A percentile compares a stretch with the other conserved stretches of the same genome.
phyloP scores from a whole-genome alignment of 2,329 filamentous ascomycete species.

The Neocatenulostroma microsporum region DNA sequence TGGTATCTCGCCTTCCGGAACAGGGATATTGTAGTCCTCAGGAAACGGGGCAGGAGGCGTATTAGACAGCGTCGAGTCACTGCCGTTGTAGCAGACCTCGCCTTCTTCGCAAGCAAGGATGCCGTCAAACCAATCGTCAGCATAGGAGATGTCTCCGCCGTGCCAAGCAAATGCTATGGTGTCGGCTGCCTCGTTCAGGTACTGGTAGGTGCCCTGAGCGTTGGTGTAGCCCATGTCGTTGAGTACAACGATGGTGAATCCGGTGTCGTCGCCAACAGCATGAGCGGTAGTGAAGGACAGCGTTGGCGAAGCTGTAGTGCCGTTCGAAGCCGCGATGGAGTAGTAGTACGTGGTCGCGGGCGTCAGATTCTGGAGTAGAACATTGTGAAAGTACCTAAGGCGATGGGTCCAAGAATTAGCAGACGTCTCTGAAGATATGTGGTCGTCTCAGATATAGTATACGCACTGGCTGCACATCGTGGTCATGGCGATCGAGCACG shows the following conservation, averaged over 20 bases:
- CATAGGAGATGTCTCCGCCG: conserved; percentile 46
- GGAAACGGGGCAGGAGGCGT: conserved; percentile 29
- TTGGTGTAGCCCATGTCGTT: conserved; percentile 50
- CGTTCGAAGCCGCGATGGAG: conserved; percentile 42
- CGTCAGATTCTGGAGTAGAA: conserved; percentile 36
- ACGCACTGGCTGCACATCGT: conserved; percentile 46
- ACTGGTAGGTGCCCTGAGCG: conserved; percentile 40
- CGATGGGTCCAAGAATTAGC: too few relatives aligned
- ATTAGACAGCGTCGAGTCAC: conserved; percentile 34
- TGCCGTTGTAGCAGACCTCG: conserved; percentile 47
- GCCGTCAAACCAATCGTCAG: conserved; percentile 45
- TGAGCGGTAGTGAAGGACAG: conserved; percentile 42
- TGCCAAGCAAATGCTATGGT: conserved; percentile 47
- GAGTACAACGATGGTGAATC: conserved; percentile 41
- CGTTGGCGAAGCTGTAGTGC: conserved; percentile 41
- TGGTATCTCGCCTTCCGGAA: conserved; percentile 39
- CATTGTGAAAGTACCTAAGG: too few relatives aligned
- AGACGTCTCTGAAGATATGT: too few relatives aligned
- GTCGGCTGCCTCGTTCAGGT: conserved; percentile 34
- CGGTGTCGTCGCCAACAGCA: conserved; percentile 33
- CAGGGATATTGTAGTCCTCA: conserved; percentile 36
- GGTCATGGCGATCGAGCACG: conserved; percentile 37
- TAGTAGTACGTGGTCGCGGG: conserved; percentile 45
- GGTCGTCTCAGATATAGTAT: too few relatives aligned
- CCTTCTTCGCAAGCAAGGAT: conserved; percentile 41